Evolutionary conservation across 2,329 filamentous ascomycete genomes (phyloP).

Genomic region (Pseudonectria buxi): DNA sequence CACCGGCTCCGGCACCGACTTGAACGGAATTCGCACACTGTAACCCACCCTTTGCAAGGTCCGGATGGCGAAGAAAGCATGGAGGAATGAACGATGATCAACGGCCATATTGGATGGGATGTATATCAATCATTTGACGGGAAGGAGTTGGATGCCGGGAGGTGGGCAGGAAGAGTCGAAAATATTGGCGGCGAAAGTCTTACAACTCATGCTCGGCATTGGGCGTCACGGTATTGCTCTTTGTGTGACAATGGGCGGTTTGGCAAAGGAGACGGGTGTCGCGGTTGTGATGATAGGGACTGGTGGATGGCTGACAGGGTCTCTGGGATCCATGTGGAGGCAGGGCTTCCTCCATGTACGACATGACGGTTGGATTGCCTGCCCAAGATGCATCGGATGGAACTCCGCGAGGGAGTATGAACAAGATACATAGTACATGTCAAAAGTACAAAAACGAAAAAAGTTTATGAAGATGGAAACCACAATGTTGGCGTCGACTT

Average conservation of each 20-base stretch:
- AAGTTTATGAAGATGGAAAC: constrained; percentile 1
- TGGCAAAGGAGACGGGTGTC: constrained; percentile 6
- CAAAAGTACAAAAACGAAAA: constrained; percentile 20
- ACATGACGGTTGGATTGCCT: too few species aligned
- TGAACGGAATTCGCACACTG: too few species aligned
- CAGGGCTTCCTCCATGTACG: too few species aligned
- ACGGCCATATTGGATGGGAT: constrained; percentile 22
- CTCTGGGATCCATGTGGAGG: too few species aligned
- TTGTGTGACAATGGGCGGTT: constrained; percentile 2
- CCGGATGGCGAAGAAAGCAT: too few species aligned
- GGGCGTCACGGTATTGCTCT: constrained; percentile 22
- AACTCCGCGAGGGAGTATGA: constrained; percentile 6
- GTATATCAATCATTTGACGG: constrained; percentile 14
- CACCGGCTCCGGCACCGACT: too few species aligned
- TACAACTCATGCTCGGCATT: constrained; percentile 20
- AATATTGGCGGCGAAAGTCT: constrained; percentile 11
- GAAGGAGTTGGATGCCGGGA: constrained; percentile 18
- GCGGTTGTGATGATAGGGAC: constrained; percentile 9
- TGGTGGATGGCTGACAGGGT: constrained; percentile 8
- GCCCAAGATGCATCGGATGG: constrained; percentile 7
- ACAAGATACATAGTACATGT: constrained; percentile 13
- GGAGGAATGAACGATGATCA: constrained; percentile 10
- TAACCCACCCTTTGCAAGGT: too few species aligned
- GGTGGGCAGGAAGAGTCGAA: constrained; percentile 13
- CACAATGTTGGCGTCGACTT: too few species aligned